These are phyloP conservation scores for Leptosphaerulina australis DNA, from an alignment of 2,329 filamentous ascomycete genomes.

Conservation along the genomic window DNA sequence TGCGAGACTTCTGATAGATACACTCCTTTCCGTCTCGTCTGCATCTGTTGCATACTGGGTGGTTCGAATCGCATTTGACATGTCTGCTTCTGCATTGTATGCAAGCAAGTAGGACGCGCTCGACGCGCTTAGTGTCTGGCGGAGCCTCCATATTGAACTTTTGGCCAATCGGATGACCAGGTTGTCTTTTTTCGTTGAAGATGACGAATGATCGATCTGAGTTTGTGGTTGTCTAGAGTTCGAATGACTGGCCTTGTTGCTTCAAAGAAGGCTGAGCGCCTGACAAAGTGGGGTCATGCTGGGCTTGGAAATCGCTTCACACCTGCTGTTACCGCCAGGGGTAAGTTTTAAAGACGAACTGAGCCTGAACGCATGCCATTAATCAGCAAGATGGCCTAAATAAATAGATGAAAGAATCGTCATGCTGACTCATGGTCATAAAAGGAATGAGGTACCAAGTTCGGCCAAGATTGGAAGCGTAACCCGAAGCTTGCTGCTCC, in stretches of 20 bases:
- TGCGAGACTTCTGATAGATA: slow-evolving; percentile 40
- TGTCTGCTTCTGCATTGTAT: slow-evolving; percentile 43
- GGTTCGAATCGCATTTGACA: slow-evolving; percentile 44
- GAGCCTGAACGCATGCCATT: background rate
- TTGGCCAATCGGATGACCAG: slow-evolving; percentile 2
- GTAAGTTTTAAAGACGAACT: background rate
- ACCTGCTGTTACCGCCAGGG: background rate
- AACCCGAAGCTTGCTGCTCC: background rate
- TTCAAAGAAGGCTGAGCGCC: no score
- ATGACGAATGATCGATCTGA: no score
- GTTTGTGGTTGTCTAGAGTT: no score
- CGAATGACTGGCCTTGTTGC: no score
- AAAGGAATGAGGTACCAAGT: background rate
- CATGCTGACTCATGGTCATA: background rate
- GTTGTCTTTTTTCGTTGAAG: no score
- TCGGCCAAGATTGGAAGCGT: background rate
- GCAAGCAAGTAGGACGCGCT: slow-evolving; percentile 43
- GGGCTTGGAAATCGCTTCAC: background rate
- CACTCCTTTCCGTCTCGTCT: slow-evolving; percentile 44
- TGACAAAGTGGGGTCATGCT: no score
- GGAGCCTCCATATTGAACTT: slow-evolving; percentile 28
- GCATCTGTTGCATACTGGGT: slow-evolving; percentile 41
- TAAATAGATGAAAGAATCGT: slow-evolving; percentile 5
- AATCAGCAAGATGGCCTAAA: background rate
- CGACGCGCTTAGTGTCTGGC: slow-evolving; percentile 27